Evolutionary conservation across 371 early-diverging fungal species (phyloP).

Genomic region (Conidiobolus incongruus): DNA sequence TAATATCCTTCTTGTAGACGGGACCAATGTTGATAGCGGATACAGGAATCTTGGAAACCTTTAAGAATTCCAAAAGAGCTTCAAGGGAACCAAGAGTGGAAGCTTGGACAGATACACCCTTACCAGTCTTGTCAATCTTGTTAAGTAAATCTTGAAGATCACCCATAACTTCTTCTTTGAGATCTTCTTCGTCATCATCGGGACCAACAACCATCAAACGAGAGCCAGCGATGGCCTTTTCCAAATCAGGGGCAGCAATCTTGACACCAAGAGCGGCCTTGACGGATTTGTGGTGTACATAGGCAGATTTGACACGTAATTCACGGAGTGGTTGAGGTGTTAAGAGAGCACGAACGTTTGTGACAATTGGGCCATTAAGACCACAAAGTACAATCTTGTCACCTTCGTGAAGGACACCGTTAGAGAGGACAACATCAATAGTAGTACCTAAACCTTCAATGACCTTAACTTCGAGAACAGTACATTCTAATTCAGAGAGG

Average conservation of each 20-base stretch:
- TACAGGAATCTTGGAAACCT: slow-evolving; percentile 87
- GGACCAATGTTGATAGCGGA: slow-evolving; percentile 96
- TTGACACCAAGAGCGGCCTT: slow-evolving; percentile 98
- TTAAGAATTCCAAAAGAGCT: slow-evolving; percentile 93
- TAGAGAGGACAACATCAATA: slow-evolving; percentile 96
- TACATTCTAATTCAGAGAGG: slow-evolving; percentile 90
- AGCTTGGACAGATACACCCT: slow-evolving; percentile 98
- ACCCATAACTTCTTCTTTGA: slow-evolving; percentile 83
- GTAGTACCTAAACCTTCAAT: slow-evolving; percentile 98
- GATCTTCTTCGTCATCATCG: slow-evolving; percentile 90
- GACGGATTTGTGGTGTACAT: slow-evolving; percentile 90
- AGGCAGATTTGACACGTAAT: slow-evolving; percentile 90
- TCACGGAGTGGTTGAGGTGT: slow-evolving; percentile 99
- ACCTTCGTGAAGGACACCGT: slow-evolving; percentile 94
- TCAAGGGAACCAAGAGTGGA: slow-evolving; percentile 98
- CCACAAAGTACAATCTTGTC: slow-evolving; percentile 96
- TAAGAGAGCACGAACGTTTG: slow-evolving; percentile 83
- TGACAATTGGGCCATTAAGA: slow-evolving; percentile 92
- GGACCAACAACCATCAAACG: slow-evolving; percentile 81
- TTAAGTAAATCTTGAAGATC: slow-evolving; percentile 59
- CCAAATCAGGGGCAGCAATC: slow-evolving; percentile 90
- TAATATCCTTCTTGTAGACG: slow-evolving; percentile 96
- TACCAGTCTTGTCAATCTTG: slow-evolving; percentile 65
- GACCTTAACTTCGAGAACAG: slow-evolving; percentile 99
- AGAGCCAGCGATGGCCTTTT: slow-evolving; percentile 98